Evolutionary conservation across 2,329 filamentous ascomycete species (phyloP).

Genomic region (Diaporthe capsici): DNA sequence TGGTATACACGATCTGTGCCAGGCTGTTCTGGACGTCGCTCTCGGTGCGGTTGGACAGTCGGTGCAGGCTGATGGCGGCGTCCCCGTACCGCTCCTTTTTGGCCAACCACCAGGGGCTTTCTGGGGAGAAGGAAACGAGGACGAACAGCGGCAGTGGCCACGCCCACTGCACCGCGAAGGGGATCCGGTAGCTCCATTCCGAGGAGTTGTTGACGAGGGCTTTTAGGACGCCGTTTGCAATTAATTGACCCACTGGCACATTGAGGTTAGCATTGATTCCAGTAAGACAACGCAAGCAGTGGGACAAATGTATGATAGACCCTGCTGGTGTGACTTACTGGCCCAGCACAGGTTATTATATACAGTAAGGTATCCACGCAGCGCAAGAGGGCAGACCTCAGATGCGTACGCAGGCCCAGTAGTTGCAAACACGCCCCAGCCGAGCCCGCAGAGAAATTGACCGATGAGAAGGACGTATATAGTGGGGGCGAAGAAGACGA

Average conservation of each 20-base stretch:
- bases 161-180: constrained; percentile 57
- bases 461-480: constrained; percentile 50
- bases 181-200: constrained; percentile 55
- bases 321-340: not conserved
- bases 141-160: constrained; percentile 57
- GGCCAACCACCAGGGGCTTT: constrained; percentile 61
- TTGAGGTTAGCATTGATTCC: not conserved
- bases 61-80: constrained; percentile 55
- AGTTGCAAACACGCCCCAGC: constrained; percentile 51
- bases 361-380: constrained; percentile 52
- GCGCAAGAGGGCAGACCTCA: constrained; percentile 49
- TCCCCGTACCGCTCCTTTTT: constrained; percentile 52
- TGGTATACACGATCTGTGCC: constrained; percentile 30
- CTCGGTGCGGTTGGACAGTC: constrained; percentile 52
- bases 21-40: constrained; percentile 30
- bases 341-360: constrained; percentile 37
- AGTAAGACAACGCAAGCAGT: too few relatives aligned
- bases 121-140: constrained; percentile 55
- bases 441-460: constrained; percentile 53
- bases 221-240: constrained; percentile 55
- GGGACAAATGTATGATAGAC: too few relatives aligned
- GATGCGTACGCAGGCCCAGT: constrained; percentile 54
- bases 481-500: constrained; percentile 53
- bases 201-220: constrained; percentile 51
- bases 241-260: constrained; percentile 52